Evolutionary conservation across 2,329 filamentous ascomycete species (phyloP).

Genomic region (Paraconiothyrium brasiliense): DNA sequence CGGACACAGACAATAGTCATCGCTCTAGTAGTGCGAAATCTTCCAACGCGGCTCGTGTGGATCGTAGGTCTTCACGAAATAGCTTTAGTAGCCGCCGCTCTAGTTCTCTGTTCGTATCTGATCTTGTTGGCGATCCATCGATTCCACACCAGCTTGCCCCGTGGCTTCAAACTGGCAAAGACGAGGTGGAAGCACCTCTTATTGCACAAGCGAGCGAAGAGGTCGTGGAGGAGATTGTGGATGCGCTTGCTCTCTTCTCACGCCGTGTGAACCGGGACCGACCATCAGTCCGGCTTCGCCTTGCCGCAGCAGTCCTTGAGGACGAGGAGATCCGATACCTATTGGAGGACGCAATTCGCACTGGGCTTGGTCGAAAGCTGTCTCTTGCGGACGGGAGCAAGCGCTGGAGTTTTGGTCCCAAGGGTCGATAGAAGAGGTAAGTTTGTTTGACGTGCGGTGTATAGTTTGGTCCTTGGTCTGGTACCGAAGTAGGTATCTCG

Average conservation of each 20-base stretch:
- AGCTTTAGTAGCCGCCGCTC: neutral
- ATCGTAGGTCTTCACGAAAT: neutral
- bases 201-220: constrained; percentile 17
- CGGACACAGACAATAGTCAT: neutral
- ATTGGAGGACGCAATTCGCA: constrained; percentile 11
- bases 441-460: neutral
- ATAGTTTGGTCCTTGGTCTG: neutral
- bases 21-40: neutral
- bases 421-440: neutral
- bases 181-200: neutral
- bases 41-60: neutral
- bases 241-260: constrained; percentile 26
- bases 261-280: constrained; percentile 24
- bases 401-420: constrained; percentile 19
- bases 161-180: neutral
- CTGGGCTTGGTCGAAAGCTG: constrained; percentile 15
- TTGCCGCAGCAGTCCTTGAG: constrained; percentile 13
- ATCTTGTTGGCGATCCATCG: neutral
- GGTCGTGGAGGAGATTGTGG: constrained; percentile 28
- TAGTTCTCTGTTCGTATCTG: constrained; percentile 15
- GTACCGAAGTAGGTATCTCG: neutral
- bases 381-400: constrained; percentile 17
- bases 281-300: constrained; percentile 16
- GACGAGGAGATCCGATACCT: constrained; percentile 16
- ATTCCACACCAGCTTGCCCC: neutral